Percentiles rank a stretch among this genome's conserved stretches.
Conservation (phyloP, 371 early-diverging fungal genomes). For the Cokeromyces recurvatus region DNA sequence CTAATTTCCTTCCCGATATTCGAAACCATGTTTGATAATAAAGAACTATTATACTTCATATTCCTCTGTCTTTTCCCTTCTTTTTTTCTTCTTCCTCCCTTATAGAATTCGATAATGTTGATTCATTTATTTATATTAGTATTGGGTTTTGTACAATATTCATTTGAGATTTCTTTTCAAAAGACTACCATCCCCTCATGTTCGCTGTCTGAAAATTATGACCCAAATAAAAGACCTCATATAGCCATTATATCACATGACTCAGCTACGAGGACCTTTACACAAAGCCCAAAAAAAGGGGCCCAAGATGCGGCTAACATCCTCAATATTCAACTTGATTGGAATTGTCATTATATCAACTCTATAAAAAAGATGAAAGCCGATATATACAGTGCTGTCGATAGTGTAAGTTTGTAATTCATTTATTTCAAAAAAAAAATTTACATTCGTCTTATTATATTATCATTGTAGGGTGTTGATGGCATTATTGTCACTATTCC, state of each 20-base stretch:
- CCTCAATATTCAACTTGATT: conserved; percentile 26
- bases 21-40: too few relatives aligned
- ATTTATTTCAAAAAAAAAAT: neutral
- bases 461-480: conserved; percentile 19
- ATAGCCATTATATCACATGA: conserved; percentile 30
- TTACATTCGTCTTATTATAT: neutral
- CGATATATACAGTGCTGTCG: conserved; percentile 26
- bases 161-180: too few relatives aligned
- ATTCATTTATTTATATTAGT: too few relatives aligned
- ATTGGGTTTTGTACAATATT: too few relatives aligned
- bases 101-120: too few relatives aligned
- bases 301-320: conserved; percentile 41
- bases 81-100: too few relatives aligned
- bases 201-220: conserved; percentile 1
- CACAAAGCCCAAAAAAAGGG: conserved; percentile 25
- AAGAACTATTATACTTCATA: too few relatives aligned
- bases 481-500: conserved; percentile 42
- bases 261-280: conserved; percentile 23
- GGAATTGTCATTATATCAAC: conserved; percentile 29
- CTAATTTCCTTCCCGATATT: too few relatives aligned
- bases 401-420: conserved; percentile 16
- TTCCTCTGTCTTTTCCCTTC: too few relatives aligned
- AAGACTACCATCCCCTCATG: conserved; percentile 1
- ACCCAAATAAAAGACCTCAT: conserved; percentile 1
- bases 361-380: conserved; percentile 24